Percentiles rank a stretch among this genome's conserved stretches.
Evolutionary conservation across 441 rosid species (phyloP).

Genomic region (Erodium texanum): DNA sequence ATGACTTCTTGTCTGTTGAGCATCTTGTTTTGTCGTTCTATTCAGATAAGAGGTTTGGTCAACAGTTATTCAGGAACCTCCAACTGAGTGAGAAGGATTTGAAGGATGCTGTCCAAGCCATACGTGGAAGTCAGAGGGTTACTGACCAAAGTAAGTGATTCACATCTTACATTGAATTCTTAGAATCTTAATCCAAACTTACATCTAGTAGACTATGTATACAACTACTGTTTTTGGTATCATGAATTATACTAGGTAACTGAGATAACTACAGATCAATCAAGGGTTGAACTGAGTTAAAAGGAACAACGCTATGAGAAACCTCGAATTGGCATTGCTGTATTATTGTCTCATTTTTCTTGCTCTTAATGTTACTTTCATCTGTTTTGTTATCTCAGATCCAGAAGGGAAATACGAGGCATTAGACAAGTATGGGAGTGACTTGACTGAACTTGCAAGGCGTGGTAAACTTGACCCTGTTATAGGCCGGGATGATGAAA

Average conservation of each 20-base stretch:
- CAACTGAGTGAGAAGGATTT: constrained; percentile 52
- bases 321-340: not conserved
- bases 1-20: constrained; percentile 71
- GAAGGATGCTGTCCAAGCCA: constrained; percentile 60
- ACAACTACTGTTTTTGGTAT: not conserved
- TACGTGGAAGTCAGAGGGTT: constrained; percentile 78
- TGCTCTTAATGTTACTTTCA: not conserved
- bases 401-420: constrained; percentile 99
- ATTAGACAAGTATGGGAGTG: constrained; percentile 90
- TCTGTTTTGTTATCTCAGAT: constrained; percentile 37
- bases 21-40: constrained; percentile 56
- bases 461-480: constrained; percentile 93
- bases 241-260: not conserved
- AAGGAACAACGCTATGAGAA: not conserved
- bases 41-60: constrained; percentile 69
- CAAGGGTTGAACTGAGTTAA: not conserved
- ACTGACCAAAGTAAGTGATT: constrained; percentile 65
- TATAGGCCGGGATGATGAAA: constrained; percentile 84
- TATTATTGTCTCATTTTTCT: not conserved
- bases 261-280: not conserved
- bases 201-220: not conserved
- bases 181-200: not conserved
- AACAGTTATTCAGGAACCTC: constrained; percentile 44
- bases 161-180: not conserved
- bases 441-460: constrained; percentile 91